Conservation (phyloP, 78 protist genomes). For the Planoprotostelium fungivorum region DNA sequence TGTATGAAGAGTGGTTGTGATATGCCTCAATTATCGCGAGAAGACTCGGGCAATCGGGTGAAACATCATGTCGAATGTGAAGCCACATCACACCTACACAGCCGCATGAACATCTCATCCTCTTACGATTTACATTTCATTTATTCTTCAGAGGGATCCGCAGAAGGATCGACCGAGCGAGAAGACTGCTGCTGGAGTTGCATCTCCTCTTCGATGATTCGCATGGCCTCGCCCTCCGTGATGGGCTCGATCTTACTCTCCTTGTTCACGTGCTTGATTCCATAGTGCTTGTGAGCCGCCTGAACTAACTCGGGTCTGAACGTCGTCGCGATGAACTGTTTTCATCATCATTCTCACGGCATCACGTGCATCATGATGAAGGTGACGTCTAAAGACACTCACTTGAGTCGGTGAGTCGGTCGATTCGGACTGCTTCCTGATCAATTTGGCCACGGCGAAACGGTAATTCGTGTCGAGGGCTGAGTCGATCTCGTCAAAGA, state of each 20-base stretch:
- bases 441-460: constrained; percentile 80
- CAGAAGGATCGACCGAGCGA: neutral
- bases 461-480: constrained; percentile 90
- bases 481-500: constrained; percentile 99
- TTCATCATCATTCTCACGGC: too few species aligned
- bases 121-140: too few species aligned
- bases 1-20: too few species aligned
- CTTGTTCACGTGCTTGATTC: neutral
- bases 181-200: neutral
- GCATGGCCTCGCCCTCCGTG: neutral
- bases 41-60: too few species aligned
- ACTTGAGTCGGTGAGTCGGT: neutral
- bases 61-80: too few species aligned
- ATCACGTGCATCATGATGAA: too few species aligned
- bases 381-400: too few species aligned
- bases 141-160: too few species aligned
- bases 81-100: too few species aligned
- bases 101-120: too few species aligned
- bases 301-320: constrained; percentile 64
- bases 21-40: too few species aligned
- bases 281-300: constrained; percentile 25
- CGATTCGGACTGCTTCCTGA: constrained; percentile 30
- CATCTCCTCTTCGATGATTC: neutral
- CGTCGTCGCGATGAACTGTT: constrained; percentile 61
- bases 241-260: neutral